Evolutionary conservation across 768 basidiomycete species (phyloP), one percentile per base, ranked within the genome.

Genomic region (Xerocomellus amylosporus): DNA sequence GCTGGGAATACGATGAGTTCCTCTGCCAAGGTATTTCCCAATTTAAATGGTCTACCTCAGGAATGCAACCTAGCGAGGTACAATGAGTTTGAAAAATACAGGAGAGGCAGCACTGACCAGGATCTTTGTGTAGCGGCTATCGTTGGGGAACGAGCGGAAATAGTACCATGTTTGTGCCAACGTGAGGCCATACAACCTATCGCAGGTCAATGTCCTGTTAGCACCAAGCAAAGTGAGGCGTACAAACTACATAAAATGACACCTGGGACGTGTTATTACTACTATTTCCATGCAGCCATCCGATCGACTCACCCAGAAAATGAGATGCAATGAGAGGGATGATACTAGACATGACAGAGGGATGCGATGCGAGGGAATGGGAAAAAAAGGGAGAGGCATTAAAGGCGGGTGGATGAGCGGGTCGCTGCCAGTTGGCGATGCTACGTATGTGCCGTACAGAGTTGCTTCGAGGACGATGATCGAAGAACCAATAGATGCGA

Each of bases 121-220:
- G n/a, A 65, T 37, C 60, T 73, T 73, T 56, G 65, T 73, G 30
- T 60, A 58, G 43, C 26, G 55, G 26, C 60, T 64, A 48, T 73
- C 72, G 24, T 64, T 63, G 22, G 62, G 60, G 53, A 65, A 73
- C 34, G 67, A 58, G 26, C 62, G 64, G 34, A 69, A 73, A 51
- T 73, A 73, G 28, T 63, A 64, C 65, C 66, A 69, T 42, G 70
- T 71, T 46, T 74, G 73, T 1, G 66, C 64, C 46, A 73, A 49
- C 8, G 73, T 73, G 52, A 74, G 56, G 42, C 71, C 71, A 43
- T 73, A 73, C 61, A 73, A 54, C 63, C 71, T 73, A 20, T 54
- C 22, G 6, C 13, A 5, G 28, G 48, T 66, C 38, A 41, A 20
- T 10, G 14, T 4, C 3, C 5, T 31, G 46, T 6, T 38, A 22